Evolutionary conservation across 208 protist genomes (phyloP).

Genomic region (Endotrypanum monterogeii): DNA sequence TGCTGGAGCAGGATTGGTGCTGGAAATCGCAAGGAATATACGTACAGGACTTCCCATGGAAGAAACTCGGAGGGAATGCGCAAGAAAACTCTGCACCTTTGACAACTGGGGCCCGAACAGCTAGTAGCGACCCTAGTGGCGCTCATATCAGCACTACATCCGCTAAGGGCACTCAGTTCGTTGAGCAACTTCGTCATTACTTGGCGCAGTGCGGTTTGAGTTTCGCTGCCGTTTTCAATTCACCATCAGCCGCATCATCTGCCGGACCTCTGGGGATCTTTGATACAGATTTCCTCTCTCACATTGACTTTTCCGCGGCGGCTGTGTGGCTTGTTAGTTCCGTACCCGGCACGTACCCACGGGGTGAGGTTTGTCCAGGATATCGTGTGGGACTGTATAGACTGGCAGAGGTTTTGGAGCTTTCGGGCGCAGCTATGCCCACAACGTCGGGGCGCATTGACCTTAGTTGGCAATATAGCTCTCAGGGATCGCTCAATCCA

Average conservation of each 20-base stretch:
- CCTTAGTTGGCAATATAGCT: conserved; percentile 87
- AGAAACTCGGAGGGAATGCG: neutral
- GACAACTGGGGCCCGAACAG: neutral
- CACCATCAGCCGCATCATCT: neutral
- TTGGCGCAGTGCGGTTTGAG: conserved; percentile 17
- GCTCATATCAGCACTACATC: neutral
- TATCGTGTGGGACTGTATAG: conserved; percentile 36
- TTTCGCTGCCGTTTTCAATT: conserved; percentile 6
- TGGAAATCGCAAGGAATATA: conserved; percentile 79
- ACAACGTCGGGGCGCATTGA: neutral
- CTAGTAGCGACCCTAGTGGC: neutral
- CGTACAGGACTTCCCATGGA: conserved; percentile 81
- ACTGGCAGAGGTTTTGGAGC: conserved; percentile 33
- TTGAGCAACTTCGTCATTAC: conserved; percentile 41
- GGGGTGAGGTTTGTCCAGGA: conserved; percentile 28
- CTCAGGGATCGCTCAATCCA: conserved; percentile 63
- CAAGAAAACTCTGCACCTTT: neutral
- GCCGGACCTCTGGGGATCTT: conserved; percentile 31
- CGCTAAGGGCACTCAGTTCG: conserved; percentile 39
- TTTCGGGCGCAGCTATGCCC: neutral
- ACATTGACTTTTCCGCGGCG: conserved; percentile 62
- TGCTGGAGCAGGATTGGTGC: conserved; percentile 68
- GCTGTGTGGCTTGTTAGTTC: conserved; percentile 64
- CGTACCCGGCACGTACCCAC: conserved; percentile 56
- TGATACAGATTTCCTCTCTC: conserved; percentile 40